Base-by-base conservation (phyloP, 148 eudicot species). In the Talinum fruticosum region DNA sequence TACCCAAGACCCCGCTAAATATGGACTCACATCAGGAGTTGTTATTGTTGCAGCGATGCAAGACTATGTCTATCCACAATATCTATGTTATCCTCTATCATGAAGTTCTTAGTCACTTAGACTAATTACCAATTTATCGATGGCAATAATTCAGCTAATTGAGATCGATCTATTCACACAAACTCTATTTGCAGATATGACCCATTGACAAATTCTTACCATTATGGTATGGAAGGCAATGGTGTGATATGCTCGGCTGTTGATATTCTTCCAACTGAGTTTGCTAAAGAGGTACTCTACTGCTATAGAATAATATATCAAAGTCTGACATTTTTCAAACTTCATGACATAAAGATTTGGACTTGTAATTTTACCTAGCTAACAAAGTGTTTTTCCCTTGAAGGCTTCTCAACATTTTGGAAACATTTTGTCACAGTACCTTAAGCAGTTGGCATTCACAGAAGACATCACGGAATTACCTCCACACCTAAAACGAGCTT, bases 331-430 rank as follows among this genome's bases (percentile, higher is more conserved):
- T n/a, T n/a, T n/a, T n/a, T n/a, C n/a, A n/a, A n/a, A n/a, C n/a
- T n/a, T n/a, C n/a, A n/a, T n/a, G n/a, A n/a, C n/a, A n/a, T n/a
- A n/a, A n/a, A n/a, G n/a, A n/a, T n/a, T n/a, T n/a, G n/a, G n/a
- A n/a, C 2, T 74, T 53, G 36, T 23, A 19, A 10, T 61, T 72
- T 72, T 2, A 37, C 41, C 7, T 19, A 45, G 30, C 77, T 78
- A 36, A 80, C 33, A 37, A 23, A 29, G 26, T 65, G 70, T 59
- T 74, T 37, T 47, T 72, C 33, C 6, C 28, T 82, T 78, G 69
- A 74, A 96, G 99, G 99, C 99, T 87, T 96, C 99, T 76, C 93
- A 93, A 84, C 93, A 96, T 83, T 96, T 96, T 81, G 99, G 97
- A 72, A 92, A 91, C 83, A 87, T 96, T 79, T 85, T 96, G 61